Conservation (phyloP, 352 stramenopile species). For the Phytophthora europaea region DNA sequence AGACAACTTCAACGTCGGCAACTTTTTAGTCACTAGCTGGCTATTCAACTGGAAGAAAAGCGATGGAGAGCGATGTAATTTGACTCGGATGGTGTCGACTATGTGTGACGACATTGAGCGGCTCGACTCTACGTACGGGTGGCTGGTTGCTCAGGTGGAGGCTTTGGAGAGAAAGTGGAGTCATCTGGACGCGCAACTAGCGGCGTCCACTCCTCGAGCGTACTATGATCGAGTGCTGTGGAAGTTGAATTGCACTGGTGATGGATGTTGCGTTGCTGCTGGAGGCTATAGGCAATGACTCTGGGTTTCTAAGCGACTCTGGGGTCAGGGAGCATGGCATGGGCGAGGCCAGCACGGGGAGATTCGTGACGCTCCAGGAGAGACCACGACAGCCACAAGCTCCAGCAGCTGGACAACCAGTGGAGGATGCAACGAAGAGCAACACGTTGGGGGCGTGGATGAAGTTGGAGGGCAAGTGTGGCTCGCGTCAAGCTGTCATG, state of each 20-base stretch:
- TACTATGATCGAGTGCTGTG: slow-evolving; percentile 11
- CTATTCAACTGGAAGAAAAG: background rate
- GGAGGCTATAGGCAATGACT: background rate
- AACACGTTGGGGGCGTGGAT: slow-evolving; percentile 4
- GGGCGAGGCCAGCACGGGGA: slow-evolving; percentile 7
- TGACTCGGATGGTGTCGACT: background rate
- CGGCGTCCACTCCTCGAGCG: background rate
- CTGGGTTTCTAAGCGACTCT: background rate
- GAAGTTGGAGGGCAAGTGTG: background rate
- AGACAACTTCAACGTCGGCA: slow-evolving; percentile 24
- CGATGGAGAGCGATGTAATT: background rate
- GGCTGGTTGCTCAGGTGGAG: background rate
- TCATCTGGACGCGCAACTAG: slow-evolving; percentile 9
- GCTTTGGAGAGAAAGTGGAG: slow-evolving; percentile 4
- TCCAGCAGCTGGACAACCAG: background rate
- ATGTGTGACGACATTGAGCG: slow-evolving; percentile 2
- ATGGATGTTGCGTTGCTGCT: background rate
- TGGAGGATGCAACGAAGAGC: background rate
- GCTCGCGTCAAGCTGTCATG: background rate
- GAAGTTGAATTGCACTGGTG: slow-evolving; percentile 8
- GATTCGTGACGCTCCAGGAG: slow-evolving; percentile 15
- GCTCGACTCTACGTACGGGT: background rate
- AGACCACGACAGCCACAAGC: background rate
- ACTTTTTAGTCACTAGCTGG: slow-evolving; percentile 2
- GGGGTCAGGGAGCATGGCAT: slow-evolving; percentile 3